Conservation (phyloP, 768 basidiomycete genomes). For the Russula ochroleuca region DNA sequence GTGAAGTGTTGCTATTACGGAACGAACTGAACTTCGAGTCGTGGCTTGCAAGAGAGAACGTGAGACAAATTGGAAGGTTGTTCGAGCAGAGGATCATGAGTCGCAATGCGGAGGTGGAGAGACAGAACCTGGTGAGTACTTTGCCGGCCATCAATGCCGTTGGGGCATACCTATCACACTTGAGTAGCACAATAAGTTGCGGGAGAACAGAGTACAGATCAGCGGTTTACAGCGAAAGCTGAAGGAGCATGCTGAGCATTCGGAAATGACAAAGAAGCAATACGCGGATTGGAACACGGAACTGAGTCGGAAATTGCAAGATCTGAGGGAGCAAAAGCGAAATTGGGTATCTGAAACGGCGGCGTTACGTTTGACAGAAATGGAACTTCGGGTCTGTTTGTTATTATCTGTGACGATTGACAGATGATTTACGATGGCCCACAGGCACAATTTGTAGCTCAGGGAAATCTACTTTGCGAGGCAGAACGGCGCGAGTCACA, state of each 20-base stretch:
- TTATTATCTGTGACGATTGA: not conserved
- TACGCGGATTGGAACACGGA: conserved; percentile 82
- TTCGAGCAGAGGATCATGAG: conserved; percentile 70
- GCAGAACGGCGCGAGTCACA: conserved; percentile 65
- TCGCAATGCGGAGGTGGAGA: conserved; percentile 72
- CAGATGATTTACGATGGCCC: conserved; percentile 1
- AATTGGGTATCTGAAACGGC: conserved; percentile 69
- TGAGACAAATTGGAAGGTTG: conserved; percentile 75
- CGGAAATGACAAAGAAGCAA: conserved; percentile 67
- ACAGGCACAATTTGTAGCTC: conserved; percentile 64
- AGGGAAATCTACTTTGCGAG: conserved; percentile 63
- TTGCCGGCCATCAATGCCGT: conserved; percentile 17
- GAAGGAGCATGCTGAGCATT: conserved; percentile 67
- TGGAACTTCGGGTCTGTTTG: conserved; percentile 56
- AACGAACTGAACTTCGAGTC: conserved; percentile 84
- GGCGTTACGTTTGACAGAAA: conserved; percentile 61
- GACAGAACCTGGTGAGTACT: conserved; percentile 67
- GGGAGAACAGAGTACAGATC: conserved; percentile 69
- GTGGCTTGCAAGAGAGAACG: conserved; percentile 77
- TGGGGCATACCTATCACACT: conserved; percentile 8
- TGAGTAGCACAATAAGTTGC: conserved; percentile 71
- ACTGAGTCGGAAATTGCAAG: conserved; percentile 70
- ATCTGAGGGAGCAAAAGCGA: conserved; percentile 75
- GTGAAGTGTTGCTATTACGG: conserved; percentile 67
- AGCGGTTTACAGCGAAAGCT: conserved; percentile 63